phyloP scores from a whole-genome alignment of 176 grass and related monocot genomes.

The Alopecurus myosuroides region DNA sequence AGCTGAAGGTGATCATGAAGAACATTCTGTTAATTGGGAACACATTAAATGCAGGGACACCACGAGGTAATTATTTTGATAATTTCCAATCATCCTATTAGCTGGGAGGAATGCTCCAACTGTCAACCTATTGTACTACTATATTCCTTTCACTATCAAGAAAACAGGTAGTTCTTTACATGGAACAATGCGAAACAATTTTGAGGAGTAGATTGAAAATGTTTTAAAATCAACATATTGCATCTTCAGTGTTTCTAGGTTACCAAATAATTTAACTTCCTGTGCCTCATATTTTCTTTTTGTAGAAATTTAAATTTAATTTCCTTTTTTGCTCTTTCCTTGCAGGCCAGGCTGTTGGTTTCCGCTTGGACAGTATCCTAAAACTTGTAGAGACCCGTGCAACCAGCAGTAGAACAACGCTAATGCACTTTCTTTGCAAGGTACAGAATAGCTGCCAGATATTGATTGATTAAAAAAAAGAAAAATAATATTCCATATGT shows the following conservation, averaged over 20 bases:
- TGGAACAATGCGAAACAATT: conserved; percentile 2
- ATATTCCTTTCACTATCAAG: conserved; percentile 6
- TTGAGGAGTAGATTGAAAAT: neutral
- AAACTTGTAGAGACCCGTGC: conserved; percentile 91
- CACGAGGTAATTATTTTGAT: conserved; percentile 61
- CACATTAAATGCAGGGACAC: conserved; percentile 90
- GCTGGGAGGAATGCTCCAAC: neutral
- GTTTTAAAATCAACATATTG: neutral
- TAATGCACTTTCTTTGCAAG: conserved; percentile 96
- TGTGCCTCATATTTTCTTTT: neutral
- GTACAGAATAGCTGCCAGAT: conserved; percentile 37
- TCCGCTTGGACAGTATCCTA: conserved; percentile 73
- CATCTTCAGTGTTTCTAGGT: neutral
- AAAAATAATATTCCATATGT: neutral
- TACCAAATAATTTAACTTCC: conserved; percentile 7
- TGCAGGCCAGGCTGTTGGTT: conserved; percentile 85
- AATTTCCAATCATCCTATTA: neutral
- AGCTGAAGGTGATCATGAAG: conserved; percentile 94
- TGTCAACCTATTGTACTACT: neutral
- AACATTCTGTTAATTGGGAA: conserved; percentile 93
- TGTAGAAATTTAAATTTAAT: conserved; percentile 5
- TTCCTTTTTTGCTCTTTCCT: conserved; percentile 18
- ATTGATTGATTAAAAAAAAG: neutral
- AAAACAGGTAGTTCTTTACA: neutral
- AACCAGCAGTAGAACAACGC: conserved; percentile 71